Conservation (phyloP, 306 rosid genomes). For the Prunus fruticosa region DNA sequence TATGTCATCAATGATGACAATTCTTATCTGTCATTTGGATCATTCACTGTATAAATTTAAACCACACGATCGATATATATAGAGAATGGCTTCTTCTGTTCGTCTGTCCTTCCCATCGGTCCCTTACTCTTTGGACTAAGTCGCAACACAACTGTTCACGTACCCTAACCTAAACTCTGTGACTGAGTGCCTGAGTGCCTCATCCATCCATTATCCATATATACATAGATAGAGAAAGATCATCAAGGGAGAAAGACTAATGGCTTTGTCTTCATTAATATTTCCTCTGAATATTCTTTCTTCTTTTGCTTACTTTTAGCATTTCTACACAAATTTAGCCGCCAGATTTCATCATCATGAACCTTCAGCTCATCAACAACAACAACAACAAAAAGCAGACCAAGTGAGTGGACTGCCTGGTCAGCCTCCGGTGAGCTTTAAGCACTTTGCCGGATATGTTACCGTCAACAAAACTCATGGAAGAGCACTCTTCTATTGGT, state of each 20-base stretch:
- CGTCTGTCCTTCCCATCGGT: no score
- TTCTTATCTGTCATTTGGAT: no score
- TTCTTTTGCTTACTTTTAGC: neutral
- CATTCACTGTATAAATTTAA: no score
- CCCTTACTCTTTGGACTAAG: no score
- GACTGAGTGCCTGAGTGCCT: no score
- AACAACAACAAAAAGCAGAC: slow-evolving; percentile 44
- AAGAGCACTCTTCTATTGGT: slow-evolving; percentile 89
- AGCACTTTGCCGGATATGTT: slow-evolving; percentile 73
- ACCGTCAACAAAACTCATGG: slow-evolving; percentile 69
- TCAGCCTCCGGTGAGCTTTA: slow-evolving; percentile 65
- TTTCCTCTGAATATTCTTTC: neutral
- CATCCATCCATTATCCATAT: no score
- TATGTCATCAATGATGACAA: no score
- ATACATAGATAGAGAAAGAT: no score
- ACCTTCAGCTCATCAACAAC: neutral
- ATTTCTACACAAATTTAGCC: neutral
- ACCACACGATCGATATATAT: no score
- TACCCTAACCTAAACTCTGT: no score
- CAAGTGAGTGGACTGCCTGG: slow-evolving; percentile 60
- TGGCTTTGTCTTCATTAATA: slow-evolving; percentile 5
- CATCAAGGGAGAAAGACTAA: neutral
- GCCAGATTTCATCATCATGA: neutral
- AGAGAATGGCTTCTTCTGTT: no score
- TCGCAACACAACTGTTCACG: no score